These are phyloP conservation scores for Moelleriella libera DNA, from an alignment of 2,329 filamentous ascomycete species.

Conservation along the genomic window DNA sequence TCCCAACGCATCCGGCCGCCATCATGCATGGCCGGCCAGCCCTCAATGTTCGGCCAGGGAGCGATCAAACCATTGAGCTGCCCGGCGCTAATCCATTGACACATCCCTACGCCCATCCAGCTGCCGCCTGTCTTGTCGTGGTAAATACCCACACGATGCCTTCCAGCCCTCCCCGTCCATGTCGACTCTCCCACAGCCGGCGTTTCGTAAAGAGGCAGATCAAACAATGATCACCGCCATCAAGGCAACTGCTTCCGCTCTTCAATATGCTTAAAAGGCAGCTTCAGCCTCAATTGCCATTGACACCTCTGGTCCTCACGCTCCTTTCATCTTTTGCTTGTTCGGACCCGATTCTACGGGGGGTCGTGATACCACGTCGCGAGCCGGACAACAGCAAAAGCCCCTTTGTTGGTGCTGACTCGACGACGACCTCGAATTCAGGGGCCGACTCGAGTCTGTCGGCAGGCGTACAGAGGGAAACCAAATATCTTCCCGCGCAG, in stretches of 20 bases:
- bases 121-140: conserved; percentile 25
- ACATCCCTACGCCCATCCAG: conserved; percentile 12
- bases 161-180: conserved; percentile 15
- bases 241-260: conserved; percentile 13
- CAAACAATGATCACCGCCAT: conserved; percentile 17
- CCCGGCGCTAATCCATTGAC: conserved; percentile 8
- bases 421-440: conserved; percentile 33
- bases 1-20: conserved; percentile 4
- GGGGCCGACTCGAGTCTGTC: conserved; percentile 47
- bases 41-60: background rate
- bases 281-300: conserved; percentile 11
- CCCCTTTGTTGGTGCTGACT: conserved; percentile 29
- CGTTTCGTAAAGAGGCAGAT: conserved; percentile 17
- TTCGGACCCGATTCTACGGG: conserved; percentile 6
- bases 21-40: conserved; percentile 3
- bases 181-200: conserved; percentile 22
- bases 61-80: background rate
- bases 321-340: conserved; percentile 13
- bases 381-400: conserved; percentile 13
- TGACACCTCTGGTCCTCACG: conserved; percentile 12
- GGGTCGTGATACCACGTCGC: conserved; percentile 4
- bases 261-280: conserved; percentile 25
- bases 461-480: conserved; percentile 43
- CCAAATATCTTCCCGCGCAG: conserved; percentile 59
- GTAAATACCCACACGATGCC: background rate